Percentiles rank a stretch among this genome's conserved stretches.
phyloP scores from a whole-genome alignment of 805 yeast genomes.

The Lipomyces orientalis region DNA sequence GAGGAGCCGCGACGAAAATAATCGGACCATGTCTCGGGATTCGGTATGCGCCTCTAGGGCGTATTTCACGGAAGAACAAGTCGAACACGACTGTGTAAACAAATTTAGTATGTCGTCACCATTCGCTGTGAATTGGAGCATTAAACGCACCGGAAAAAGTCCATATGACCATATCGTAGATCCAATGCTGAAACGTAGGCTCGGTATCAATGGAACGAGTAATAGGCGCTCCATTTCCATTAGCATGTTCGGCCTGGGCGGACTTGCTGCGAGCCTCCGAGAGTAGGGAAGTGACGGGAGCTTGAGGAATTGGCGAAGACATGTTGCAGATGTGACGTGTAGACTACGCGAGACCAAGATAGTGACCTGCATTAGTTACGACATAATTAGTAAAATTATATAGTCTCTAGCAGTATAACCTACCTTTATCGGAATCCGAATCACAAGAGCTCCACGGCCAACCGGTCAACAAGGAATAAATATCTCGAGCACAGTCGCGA shows the following conservation, averaged over 20 bases:
- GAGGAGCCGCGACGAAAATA: constrained; percentile 95
- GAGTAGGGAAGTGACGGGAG: constrained; percentile 6
- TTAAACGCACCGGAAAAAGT: constrained; percentile 43
- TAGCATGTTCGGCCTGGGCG: background rate
- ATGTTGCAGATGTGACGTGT: background rate
- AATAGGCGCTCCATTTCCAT: background rate
- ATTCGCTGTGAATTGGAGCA: background rate
- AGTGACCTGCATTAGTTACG: no score
- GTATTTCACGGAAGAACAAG: constrained; percentile 85
- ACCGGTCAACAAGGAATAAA: background rate
- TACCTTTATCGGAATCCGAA: background rate
- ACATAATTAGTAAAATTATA: background rate
- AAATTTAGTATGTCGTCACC: background rate
- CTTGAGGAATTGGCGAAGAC: background rate
- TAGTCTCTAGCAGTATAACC: background rate
- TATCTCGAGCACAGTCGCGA: background rate
- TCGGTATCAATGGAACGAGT: constrained; percentile 33
- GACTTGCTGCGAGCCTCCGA: constrained; percentile 1
- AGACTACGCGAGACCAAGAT: background rate
- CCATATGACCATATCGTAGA: constrained; percentile 48
- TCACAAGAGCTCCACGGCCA: background rate
- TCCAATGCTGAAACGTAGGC: constrained; percentile 36
- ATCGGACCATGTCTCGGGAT: constrained; percentile 78
- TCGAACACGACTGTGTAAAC: constrained; percentile 52
- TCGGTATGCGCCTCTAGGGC: constrained; percentile 83